A percentile compares a stretch with the other conserved stretches of the same genome.
Evolutionary conservation across 768 basidiomycete species (phyloP).

Genomic region (Lactarius sp.): DNA sequence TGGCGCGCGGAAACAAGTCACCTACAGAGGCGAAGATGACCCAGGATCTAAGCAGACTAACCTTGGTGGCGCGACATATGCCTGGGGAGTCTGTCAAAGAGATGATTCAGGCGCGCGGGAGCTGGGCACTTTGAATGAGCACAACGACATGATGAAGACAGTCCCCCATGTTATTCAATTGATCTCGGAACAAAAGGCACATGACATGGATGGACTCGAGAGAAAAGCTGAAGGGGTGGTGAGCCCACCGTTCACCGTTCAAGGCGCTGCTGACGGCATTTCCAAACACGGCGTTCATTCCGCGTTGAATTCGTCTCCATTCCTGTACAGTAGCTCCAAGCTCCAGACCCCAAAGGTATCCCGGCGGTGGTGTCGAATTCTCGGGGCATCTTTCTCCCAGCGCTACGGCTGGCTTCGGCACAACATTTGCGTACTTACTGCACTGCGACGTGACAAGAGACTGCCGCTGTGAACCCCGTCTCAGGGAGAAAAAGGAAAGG

Average conservation of each 20-base stretch:
- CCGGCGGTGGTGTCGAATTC: neutral
- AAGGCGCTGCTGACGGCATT: slow-evolving; percentile 1
- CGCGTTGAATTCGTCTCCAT: slow-evolving; percentile 13
- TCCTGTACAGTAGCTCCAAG: slow-evolving; percentile 6
- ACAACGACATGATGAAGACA: neutral
- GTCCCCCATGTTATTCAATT: neutral
- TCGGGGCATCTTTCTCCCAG: neutral
- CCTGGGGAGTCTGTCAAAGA: neutral
- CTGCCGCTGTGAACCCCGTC: neutral
- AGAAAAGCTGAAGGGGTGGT: neutral
- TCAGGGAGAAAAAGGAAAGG: neutral
- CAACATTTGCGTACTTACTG: neutral
- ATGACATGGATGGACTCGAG: neutral
- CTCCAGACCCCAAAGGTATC: neutral
- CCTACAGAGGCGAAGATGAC: neutral
- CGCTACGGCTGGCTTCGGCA: neutral
- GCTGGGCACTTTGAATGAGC: neutral
- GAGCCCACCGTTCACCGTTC: neutral
- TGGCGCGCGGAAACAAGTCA: neutral
- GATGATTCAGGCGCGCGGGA: neutral
- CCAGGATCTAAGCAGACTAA: neutral
- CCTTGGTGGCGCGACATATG: neutral
- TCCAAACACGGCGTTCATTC: slow-evolving; percentile 12
- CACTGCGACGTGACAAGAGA: neutral
- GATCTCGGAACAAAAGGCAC: neutral